A percentile compares a stretch with the other conserved stretches of the same genome.
These are phyloP conservation scores for Solanum lycopersicoides DNA, from an alignment of 257 asterid genomes.

Conservation along the genomic window DNA sequence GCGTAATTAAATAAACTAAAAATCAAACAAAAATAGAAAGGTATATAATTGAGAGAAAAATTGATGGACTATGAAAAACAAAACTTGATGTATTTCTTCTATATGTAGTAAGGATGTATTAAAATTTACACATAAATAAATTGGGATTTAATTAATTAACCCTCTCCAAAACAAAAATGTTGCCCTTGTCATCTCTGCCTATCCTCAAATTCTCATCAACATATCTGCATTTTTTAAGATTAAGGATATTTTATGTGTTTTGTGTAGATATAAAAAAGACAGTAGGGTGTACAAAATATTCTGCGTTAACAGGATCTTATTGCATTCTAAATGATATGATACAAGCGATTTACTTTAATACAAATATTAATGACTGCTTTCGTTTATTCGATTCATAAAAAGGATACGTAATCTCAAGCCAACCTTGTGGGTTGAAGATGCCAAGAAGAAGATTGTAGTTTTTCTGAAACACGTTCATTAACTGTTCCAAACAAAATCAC, in stretches of 20 bases:
- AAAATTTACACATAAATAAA: neutral
- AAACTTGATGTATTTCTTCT: neutral
- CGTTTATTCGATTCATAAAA: neutral
- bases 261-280: no score
- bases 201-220: slow-evolving; percentile 74
- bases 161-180: slow-evolving; percentile 60
- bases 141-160: neutral
- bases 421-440: slow-evolving; percentile 85
- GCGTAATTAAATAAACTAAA: no score
- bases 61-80: neutral
- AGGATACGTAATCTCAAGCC: slow-evolving; percentile 88
- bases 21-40: no score
- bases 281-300: fast-evolving
- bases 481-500: slow-evolving; percentile 17
- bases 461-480: slow-evolving; percentile 82
- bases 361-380: fast-evolving
- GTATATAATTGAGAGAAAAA: neutral
- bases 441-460: slow-evolving; percentile 64
- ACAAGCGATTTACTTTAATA: neutral
- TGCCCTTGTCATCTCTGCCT: slow-evolving; percentile 85
- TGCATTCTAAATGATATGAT: neutral
- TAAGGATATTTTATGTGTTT: neutral
- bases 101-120: neutral
- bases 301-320: neutral
- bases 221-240: slow-evolving; percentile 29